Evolutionary conservation across 2,329 filamentous ascomycete genomes (phyloP).

Genomic region (Exophiala viscosa): DNA sequence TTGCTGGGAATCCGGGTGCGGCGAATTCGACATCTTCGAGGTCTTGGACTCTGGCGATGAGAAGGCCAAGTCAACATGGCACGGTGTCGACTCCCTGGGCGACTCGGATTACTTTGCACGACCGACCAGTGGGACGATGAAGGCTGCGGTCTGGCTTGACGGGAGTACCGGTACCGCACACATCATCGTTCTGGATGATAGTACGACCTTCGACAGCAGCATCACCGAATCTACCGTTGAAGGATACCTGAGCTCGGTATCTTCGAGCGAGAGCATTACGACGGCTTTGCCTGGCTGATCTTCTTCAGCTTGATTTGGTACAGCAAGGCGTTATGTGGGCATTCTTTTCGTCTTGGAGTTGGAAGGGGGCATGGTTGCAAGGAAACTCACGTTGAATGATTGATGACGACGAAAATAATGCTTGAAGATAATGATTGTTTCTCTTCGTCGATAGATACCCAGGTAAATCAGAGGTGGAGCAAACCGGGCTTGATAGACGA

Average conservation of each 20-base stretch:
- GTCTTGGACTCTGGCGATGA: conserved; percentile 62
- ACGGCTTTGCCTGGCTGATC: conserved; percentile 11
- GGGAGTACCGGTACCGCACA: conserved; percentile 18
- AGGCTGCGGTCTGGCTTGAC: conserved; percentile 61
- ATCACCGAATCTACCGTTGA: conserved; percentile 16
- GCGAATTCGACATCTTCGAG: conserved; percentile 74
- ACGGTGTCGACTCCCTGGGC: conserved; percentile 57
- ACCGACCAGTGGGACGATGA: conserved; percentile 57
- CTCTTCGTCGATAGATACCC: no score
- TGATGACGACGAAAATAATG: no score
- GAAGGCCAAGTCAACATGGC: conserved; percentile 67
- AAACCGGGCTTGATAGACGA: no score
- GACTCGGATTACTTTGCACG: conserved; percentile 69
- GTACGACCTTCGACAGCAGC: conserved; percentile 19
- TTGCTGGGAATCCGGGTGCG: conserved; percentile 68
- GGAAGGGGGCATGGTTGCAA: background rate
- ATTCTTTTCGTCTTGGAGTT: background rate
- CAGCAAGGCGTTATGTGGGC: background rate
- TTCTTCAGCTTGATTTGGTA: background rate
- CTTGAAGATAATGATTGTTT: no score
- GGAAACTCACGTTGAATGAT: no score
- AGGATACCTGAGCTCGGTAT: conserved; percentile 12
- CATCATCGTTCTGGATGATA: conserved; percentile 21
- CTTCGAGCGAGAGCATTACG: conserved; percentile 11
- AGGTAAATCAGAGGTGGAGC: no score